Percentiles rank a stretch among this genome's conserved stretches.
phyloP scores from a whole-genome alignment of 306 rosid species.

The Glycine tomentella region DNA sequence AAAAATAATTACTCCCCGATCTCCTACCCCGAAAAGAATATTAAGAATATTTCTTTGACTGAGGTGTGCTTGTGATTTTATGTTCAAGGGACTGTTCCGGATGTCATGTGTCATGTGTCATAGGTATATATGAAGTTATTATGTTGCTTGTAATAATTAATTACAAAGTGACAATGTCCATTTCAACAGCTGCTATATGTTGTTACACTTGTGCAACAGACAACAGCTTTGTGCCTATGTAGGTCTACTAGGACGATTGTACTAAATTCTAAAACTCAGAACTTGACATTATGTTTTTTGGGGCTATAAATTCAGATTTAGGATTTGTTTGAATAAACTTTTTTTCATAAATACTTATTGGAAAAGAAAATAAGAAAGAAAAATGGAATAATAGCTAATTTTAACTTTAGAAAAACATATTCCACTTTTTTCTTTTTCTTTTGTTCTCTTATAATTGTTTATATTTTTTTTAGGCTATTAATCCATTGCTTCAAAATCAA shows the following conservation, averaged over 20 bases:
- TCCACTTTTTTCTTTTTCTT: no score
- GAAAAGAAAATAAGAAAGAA: no score
- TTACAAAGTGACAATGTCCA: not conserved
- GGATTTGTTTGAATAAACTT: not conserved
- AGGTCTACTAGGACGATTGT: not conserved
- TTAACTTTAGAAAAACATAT: no score
- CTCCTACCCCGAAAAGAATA: not conserved
- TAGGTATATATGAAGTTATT: not conserved
- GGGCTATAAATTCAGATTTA: not conserved
- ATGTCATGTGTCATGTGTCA: constrained; percentile 20
- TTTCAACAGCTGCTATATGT: not conserved
- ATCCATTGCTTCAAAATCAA: no score
- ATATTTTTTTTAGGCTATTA: no score
- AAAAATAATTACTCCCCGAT: constrained; percentile 12
- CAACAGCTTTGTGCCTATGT: not conserved
- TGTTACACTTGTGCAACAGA: not conserved
- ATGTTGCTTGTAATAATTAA: not conserved
- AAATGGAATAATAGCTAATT: no score
- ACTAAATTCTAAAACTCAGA: not conserved
- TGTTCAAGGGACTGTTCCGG: constrained; percentile 29
- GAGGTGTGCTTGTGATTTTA: constrained; percentile 20
- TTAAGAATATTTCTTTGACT: constrained; percentile 14
- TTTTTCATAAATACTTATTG: no score
- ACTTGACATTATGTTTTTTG: not conserved
- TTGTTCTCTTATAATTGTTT: no score